Evolutionary conservation across 164 flowering plant genomes (phyloP), one percentile per base, ranked within the genome.

Genomic region (Magnolia kwangsiensis): DNA sequence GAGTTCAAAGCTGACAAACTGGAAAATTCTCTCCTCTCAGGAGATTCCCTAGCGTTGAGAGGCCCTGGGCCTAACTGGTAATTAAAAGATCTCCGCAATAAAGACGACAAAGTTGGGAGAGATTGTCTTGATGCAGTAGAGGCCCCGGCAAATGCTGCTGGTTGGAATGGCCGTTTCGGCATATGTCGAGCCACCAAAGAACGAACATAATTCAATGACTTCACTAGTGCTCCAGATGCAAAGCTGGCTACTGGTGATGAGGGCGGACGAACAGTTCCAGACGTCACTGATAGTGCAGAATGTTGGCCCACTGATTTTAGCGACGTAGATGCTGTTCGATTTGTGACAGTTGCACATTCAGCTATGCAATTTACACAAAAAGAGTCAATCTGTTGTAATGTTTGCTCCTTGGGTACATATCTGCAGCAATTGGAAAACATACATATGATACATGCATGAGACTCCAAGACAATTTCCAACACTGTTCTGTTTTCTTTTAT

Each of bases 371-470:
- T 87, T 49, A 86, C 76, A 87, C 98, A 96, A 85, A 96, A 96
- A 64, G 88, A 85, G 82, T 96, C 97, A 72, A 96, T 91, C 75
- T 88, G 97, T 76, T 80, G 85, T 72, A 94, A 77, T 27, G 96
- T 94, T 86, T 93, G 95, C 84, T 93, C 96, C 75, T 89, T 84
- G 50, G 99, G 99, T 75, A 88, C 87, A 84, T 94, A 96, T 83
- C 99, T 96, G 89, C 82, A 87, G 75, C 64, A 64, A 37, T 70
- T 37, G 63, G 11, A 63, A 73, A 31, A 55, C 49, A n/a, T 8
- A 7, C 64, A 8, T 1, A 18, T 18, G 16, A 64, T 14, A 24
- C 2, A 37, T 63, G 13, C n/a, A 10, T 31, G 18, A 24, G 63
- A 16, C 29, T 51, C 16, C 27, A 59, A 55, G 21, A 58, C 50